Evolutionary conservation across 2,329 filamentous ascomycete genomes (phyloP).

Genomic region (Dothideomycetes sp.): DNA sequence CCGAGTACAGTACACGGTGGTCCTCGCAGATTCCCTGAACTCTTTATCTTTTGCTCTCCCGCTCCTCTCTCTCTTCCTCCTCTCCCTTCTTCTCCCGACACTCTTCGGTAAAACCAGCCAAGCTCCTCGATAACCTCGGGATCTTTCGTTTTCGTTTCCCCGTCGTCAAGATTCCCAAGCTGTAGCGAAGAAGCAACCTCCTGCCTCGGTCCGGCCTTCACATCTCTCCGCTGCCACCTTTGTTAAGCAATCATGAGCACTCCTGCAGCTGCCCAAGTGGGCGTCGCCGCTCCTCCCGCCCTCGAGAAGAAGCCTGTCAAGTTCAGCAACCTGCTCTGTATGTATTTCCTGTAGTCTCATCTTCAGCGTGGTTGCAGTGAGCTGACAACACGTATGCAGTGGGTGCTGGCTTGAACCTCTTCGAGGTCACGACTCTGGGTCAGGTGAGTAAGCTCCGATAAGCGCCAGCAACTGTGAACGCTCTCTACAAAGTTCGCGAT

Average conservation of each 20-base stretch:
- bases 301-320: conserved; percentile 99
- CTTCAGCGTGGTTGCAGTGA: background rate
- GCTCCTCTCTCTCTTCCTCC: conserved; percentile 18
- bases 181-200: conserved; percentile 72
- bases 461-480: conserved; percentile 1
- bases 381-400: conserved; percentile 36
- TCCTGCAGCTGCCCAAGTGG: conserved; percentile 33
- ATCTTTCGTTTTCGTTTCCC: background rate
- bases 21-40: conserved; percentile 7
- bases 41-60: conserved; percentile 19
- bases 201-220: conserved; percentile 98
- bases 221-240: conserved; percentile 16
- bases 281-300: conserved; percentile 44
- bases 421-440: conserved; percentile 68
- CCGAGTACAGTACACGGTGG: too few relatives aligned
- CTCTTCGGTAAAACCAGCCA: conserved; percentile 21
- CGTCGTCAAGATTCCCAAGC: background rate
- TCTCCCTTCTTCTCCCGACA: conserved; percentile 17
- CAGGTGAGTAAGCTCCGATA: conserved; percentile 45
- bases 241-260: conserved; percentile 45
- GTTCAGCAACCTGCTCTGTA: conserved; percentile 92
- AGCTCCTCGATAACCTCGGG: conserved; percentile 19
- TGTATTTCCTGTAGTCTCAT: conserved; percentile 24
- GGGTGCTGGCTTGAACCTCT: conserved; percentile 89
- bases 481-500: conserved; percentile 44